Evolutionary conservation across 805 yeast genomes (phyloP).

Genomic region (Metschnikowia baotianmanensis): DNA sequence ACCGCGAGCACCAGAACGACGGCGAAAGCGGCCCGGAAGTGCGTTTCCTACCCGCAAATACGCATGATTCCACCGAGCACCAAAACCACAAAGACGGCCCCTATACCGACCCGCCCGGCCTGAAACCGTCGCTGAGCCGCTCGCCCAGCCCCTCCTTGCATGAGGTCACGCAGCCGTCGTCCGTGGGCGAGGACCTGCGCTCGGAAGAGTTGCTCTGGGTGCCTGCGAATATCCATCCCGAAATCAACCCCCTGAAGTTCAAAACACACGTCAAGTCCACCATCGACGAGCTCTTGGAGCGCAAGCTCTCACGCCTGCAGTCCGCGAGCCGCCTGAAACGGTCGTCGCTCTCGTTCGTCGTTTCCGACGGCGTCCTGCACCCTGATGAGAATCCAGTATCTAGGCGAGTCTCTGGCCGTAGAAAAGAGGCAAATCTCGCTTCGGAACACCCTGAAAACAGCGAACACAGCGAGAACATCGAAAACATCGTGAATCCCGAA

Average conservation of each 20-base stretch:
- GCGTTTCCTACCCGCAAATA: background rate
- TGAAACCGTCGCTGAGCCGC: background rate
- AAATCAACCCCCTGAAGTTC: conserved; percentile 88
- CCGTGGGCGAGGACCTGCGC: conserved; percentile 6
- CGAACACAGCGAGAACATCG: background rate
- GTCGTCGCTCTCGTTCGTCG: conserved; percentile 16
- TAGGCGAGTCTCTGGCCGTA: no score
- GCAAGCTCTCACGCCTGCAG: conserved; percentile 22
- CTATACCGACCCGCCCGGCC: background rate
- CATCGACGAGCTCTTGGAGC: conserved; percentile 50
- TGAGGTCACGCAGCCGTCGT: conserved; percentile 1
- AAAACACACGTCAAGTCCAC: conserved; percentile 60
- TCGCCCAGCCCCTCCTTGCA: background rate
- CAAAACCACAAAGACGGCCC: conserved; percentile 20
- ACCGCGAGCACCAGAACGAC: conserved; percentile 6
- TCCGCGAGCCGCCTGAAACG: conserved; percentile 17
- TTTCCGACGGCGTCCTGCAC: conserved; percentile 11
- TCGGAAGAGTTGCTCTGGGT: conserved; percentile 72
- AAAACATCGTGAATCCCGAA: conserved; percentile 1
- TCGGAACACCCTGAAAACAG: background rate
- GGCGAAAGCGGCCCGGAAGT: conserved; percentile 5
- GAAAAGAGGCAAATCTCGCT: background rate
- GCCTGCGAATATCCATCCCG: conserved; percentile 93
- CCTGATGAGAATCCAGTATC: no score
- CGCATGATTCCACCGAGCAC: background rate